Conservation (phyloP, 306 rosid genomes). For the Sicyos edulis region DNA sequence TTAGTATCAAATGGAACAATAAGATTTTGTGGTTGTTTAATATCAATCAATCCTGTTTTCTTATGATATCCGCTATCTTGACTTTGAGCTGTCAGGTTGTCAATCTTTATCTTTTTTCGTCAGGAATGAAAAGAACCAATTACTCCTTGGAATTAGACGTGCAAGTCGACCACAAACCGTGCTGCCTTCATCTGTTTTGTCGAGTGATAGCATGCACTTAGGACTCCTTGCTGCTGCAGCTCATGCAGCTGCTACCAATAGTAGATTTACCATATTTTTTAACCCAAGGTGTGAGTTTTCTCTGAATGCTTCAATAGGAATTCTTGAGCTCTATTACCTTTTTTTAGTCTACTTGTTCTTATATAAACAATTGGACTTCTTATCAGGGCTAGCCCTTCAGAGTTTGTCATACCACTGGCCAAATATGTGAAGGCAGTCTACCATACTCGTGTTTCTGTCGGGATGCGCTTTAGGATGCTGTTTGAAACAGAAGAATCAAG, state of each 20-base stretch:
- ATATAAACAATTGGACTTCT: not conserved
- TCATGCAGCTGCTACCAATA: conserved; percentile 94
- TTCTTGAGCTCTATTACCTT: not conserved
- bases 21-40: not conserved
- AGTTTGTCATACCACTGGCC: conserved; percentile 82
- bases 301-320: not conserved
- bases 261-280: conserved; percentile 92
- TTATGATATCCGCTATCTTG: not conserved
- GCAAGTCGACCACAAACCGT: conserved; percentile 95
- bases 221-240: conserved; percentile 99
- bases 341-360: not conserved
- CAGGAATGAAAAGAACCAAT: conserved; percentile 94
- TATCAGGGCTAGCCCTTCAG: conserved; percentile 93
- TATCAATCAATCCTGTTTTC: not conserved
- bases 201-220: conserved; percentile 98
- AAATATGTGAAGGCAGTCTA: conserved; percentile 92
- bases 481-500: conserved; percentile 99
- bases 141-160: conserved; percentile 85
- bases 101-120: not conserved
- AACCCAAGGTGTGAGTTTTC: conserved; percentile 66
- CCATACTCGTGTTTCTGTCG: conserved; percentile 96
- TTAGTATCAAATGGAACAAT: not conserved
- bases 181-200: conserved; percentile 96
- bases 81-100: not conserved
- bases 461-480: conserved; percentile 96